Evolutionary conservation across 164 flowering plant species (phyloP).

Genomic region (Umbilicus rupestris): DNA sequence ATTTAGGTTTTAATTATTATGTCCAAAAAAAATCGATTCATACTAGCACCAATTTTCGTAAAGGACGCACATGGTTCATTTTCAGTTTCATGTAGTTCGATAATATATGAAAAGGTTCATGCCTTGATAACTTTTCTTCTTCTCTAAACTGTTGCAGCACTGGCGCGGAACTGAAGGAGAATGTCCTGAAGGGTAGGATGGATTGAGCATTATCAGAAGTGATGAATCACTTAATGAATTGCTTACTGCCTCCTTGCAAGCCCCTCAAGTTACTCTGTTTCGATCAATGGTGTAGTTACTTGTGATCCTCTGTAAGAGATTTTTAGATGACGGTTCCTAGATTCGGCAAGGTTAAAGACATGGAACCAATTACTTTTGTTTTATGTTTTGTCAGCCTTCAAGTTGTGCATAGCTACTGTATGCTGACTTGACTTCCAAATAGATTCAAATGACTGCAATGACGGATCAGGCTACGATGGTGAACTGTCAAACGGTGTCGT

Average conservation of each 20-base stretch:
- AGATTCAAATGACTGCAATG: too few relatives aligned
- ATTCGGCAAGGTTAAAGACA: too few relatives aligned
- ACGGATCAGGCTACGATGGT: too few relatives aligned
- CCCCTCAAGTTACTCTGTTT: neutral
- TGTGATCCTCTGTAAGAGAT: neutral
- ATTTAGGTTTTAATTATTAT: neutral
- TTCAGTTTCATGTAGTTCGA: neutral
- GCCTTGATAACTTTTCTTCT: neutral
- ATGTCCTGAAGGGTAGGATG: constrained; percentile 87
- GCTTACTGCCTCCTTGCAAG: neutral
- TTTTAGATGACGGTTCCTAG: neutral
- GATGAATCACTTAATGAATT: neutral
- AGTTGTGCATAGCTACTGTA: too few relatives aligned
- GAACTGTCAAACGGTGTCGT: too few relatives aligned
- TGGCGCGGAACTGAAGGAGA: constrained; percentile 70
- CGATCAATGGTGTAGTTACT: neutral
- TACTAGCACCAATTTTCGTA: neutral
- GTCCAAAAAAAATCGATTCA: neutral
- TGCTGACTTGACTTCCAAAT: too few relatives aligned
- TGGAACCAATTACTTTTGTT: too few relatives aligned
- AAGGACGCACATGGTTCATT: neutral
- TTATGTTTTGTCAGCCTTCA: too few relatives aligned
- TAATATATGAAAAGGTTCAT: neutral
- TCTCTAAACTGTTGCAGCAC: constrained; percentile 44
- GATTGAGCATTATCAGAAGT: constrained; percentile 29